Base-by-base conservation (phyloP, 2,329 filamentous ascomycete genomes). In the Xylaria sp. region DNA sequence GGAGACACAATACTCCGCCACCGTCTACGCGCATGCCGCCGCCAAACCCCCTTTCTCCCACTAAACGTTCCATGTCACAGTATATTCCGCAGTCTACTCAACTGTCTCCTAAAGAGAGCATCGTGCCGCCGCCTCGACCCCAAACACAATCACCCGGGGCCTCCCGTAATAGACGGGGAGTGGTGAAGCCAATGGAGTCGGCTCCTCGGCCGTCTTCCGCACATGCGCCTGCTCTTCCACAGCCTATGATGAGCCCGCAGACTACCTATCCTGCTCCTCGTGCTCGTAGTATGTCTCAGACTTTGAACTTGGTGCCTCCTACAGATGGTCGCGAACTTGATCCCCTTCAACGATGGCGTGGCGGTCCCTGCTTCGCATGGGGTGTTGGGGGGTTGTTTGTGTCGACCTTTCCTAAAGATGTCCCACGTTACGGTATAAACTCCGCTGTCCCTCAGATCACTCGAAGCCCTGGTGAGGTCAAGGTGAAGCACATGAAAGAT, bases 331-430 rank as follows among this genome's bases (percentile, higher is more conserved):
- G 83, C 18, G 84, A 89, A 68, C 76, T 85, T 16, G 94, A 99
- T 75, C 85, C 87, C 1, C 78, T 99, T 5, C 83, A 96, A 71
- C 83, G 94, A 65, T 99, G 94, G 94, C 92, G 89, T 75, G 95
- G 95, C 2, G 83, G 85, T 10, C 94, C 95, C 0, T 82, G 96
- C 10, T 88, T 97, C 69, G 84, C 83, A 0, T 99, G 95, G 88
- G 92, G 91, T 2, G 86, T 95, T 53, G 92, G 92, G 18, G 94
- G 94, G 10, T 83, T 84, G 1, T 78, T 97, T 9, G 81, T 95
- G 2, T 92, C 89, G 1, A 91, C 87, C 49, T 97, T 97, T 69
- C 94, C 95, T 0, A 92, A 90, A 71, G 89, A 93, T 65, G 84
- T 94, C 39, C 92, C 93, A 11, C 86, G 92, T 52, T 97, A 96